phyloP scores from a whole-genome alignment of 2,329 filamentous ascomycete genomes.

The Claviceps sp. region DNA sequence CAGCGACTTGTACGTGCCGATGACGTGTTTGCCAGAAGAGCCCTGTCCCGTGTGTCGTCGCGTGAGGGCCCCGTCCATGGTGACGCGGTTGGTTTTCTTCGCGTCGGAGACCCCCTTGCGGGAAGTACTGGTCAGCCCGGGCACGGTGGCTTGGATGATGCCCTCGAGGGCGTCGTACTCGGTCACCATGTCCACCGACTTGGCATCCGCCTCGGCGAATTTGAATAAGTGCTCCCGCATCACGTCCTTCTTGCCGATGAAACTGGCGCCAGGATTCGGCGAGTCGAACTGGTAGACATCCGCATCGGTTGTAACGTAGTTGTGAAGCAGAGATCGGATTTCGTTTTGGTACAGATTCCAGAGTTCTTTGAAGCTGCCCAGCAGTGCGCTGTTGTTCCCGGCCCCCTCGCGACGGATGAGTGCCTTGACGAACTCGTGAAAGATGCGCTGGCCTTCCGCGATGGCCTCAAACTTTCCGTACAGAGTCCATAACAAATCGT shows the following conservation, averaged over 20 bases:
- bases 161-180: slow-evolving; percentile 83
- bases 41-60: slow-evolving; percentile 27
- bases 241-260: slow-evolving; percentile 32
- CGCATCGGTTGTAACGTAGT: slow-evolving; percentile 87
- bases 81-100: slow-evolving; percentile 22
- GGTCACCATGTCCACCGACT: slow-evolving; percentile 61
- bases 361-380: slow-evolving; percentile 84
- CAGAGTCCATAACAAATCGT: slow-evolving; percentile 80
- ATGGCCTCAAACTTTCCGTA: slow-evolving; percentile 98
- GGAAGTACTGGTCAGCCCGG: slow-evolving; percentile 70
- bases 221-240: slow-evolving; percentile 63
- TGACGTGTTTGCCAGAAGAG: slow-evolving; percentile 21
- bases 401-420: slow-evolving; percentile 71
- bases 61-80: slow-evolving; percentile 24
- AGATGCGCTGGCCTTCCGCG: slow-evolving; percentile 82
- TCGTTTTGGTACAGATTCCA: slow-evolving; percentile 99
- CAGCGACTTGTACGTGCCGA: slow-evolving; percentile 68
- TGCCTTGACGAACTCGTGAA: slow-evolving; percentile 82
- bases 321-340: slow-evolving; percentile 85
- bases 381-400: slow-evolving; percentile 50
- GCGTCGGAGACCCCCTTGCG: slow-evolving; percentile 34
- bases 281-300: slow-evolving; percentile 54
- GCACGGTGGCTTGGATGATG: slow-evolving; percentile 84
- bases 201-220: slow-evolving; percentile 71
- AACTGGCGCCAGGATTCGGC: slow-evolving; percentile 31